Base-by-base conservation (phyloP, 768 basidiomycete species). In the Daedaleopsis nitida region DNA sequence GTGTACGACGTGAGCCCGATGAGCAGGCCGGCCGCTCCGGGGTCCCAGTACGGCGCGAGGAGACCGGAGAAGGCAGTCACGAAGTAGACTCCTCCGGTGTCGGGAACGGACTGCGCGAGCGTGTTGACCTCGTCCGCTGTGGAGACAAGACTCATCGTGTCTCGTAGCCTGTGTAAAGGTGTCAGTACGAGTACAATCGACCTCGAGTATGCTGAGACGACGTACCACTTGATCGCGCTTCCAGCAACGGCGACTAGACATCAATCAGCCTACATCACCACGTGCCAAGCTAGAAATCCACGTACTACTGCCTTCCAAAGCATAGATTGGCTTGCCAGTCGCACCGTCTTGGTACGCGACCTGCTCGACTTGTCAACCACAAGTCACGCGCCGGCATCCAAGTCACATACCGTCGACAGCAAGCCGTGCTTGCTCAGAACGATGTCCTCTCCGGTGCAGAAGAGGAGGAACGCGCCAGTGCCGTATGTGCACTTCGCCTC, bases 401-500 rank as follows among this genome's bases (percentile, higher is more conserved):
- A 5, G 38, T 17, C 49, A 71, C 80, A 65, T 65, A 92, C 93
- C 1, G 97, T 98, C 66, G 89, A 94, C 68, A 99, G 76, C 59
- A 99, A 75, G 5, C 96, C 97, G 69, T 97, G 89, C 32, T 75
- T 79, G 68, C 94, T 96, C 72, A 88, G 80, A 23, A 98, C 89
- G 43, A 94, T 87, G 27, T 96, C 89, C 21, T 77, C 78, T 3
- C 96, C 97, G 1, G 97, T 98, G 77, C 92, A 92, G 82, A 97
- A 98, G 32, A 99, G 78, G 65, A 98, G 79, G 80, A 99, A 99
- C 39, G 94, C 94, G 34, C 97, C 96, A 1, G 96, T 98, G 24
- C 96, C 96, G 68, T 96, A 99, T 5, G 97, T 99, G 75, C 95
- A 97, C 76, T 99, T 99, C 2, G 96, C 96, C 73, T 98, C 91